These are phyloP conservation scores for Apiospora arundinis DNA, from an alignment of 2,329 filamentous ascomycete genomes.

Conservation along the genomic window DNA sequence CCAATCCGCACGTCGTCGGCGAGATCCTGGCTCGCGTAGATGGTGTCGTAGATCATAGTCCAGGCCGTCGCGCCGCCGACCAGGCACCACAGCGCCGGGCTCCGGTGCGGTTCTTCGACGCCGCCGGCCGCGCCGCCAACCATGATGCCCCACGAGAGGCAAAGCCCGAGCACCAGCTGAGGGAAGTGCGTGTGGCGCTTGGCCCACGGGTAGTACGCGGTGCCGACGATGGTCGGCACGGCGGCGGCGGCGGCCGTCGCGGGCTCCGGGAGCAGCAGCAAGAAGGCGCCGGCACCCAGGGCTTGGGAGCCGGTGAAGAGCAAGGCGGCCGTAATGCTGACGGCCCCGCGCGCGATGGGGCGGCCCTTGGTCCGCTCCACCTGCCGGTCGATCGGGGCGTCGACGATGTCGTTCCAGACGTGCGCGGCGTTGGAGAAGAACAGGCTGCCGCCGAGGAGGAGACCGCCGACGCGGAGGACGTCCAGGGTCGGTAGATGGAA, in stretches of 20 bases:
- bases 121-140: slow-evolving; percentile 53
- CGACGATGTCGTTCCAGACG: slow-evolving; percentile 62
- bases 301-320: slow-evolving; percentile 47
- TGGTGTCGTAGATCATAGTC: slow-evolving; percentile 23
- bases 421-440: slow-evolving; percentile 58
- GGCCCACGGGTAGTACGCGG: slow-evolving; percentile 54
- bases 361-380: slow-evolving; percentile 57
- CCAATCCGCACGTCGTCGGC: slow-evolving; percentile 55
- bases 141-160: slow-evolving; percentile 56
- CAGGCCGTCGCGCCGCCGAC: background rate
- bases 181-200: slow-evolving; percentile 61
- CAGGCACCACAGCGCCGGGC: slow-evolving; percentile 32
- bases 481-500: background rate
- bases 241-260: slow-evolving; percentile 42
- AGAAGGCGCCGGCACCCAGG: slow-evolving; percentile 35
- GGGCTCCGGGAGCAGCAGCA: slow-evolving; percentile 48
- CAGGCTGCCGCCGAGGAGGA: slow-evolving; percentile 47
- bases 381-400: slow-evolving; percentile 58
- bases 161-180: slow-evolving; percentile 56
- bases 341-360: slow-evolving; percentile 56
- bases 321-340: slow-evolving; percentile 39
- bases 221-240: slow-evolving; percentile 37
- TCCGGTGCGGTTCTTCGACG: slow-evolving; percentile 47
- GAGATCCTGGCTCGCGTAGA: slow-evolving; percentile 52
- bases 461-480: slow-evolving; percentile 40